A percentile compares a stretch with the other conserved stretches of the same genome.
phyloP scores from a whole-genome alignment of 1,284 basidiomycete species.

The Naganishia sp. region DNA sequence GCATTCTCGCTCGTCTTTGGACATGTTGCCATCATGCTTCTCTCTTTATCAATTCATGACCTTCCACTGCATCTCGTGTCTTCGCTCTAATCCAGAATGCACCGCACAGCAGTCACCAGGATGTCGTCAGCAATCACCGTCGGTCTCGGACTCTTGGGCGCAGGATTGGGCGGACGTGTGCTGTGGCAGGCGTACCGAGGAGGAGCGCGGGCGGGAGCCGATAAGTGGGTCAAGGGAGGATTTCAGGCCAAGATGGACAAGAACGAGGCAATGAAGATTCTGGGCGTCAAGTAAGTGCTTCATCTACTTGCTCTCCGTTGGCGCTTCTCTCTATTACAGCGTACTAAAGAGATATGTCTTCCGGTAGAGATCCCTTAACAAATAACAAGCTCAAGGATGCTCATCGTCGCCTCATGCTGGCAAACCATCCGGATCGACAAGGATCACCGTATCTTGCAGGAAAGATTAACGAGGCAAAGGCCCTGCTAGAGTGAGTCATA shows the following conservation, averaged over 20 bases:
- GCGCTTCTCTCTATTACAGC: neutral
- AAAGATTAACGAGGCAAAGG: conserved; percentile 94
- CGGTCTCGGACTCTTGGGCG: conserved; percentile 76
- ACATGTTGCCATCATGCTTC: too few relatives aligned
- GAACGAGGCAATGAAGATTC: conserved; percentile 84
- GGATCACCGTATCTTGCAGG: conserved; percentile 96
- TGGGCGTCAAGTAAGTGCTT: conserved; percentile 80
- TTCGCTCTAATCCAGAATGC: neutral
- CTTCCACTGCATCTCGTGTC: neutral
- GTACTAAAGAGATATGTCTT: neutral
- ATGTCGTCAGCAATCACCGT: conserved; percentile 68
- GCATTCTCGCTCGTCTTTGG: neutral
- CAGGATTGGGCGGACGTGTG: conserved; percentile 73
- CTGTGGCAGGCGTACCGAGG: conserved; percentile 56
- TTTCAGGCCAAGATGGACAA: conserved; percentile 96
- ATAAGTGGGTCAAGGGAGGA: conserved; percentile 89
- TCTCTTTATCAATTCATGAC: too few relatives aligned
- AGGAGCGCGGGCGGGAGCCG: conserved; percentile 63
- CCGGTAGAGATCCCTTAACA: conserved; percentile 69
- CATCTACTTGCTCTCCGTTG: neutral
- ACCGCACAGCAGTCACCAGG: conserved; percentile 25
- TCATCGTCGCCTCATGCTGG: conserved; percentile 87
- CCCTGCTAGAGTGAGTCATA: conserved; percentile 64
- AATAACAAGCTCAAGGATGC: conserved; percentile 80
- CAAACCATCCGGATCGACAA: conserved; percentile 94